Conservation (phyloP, 352 stramenopile genomes). For the Pythium angustatum region DNA sequence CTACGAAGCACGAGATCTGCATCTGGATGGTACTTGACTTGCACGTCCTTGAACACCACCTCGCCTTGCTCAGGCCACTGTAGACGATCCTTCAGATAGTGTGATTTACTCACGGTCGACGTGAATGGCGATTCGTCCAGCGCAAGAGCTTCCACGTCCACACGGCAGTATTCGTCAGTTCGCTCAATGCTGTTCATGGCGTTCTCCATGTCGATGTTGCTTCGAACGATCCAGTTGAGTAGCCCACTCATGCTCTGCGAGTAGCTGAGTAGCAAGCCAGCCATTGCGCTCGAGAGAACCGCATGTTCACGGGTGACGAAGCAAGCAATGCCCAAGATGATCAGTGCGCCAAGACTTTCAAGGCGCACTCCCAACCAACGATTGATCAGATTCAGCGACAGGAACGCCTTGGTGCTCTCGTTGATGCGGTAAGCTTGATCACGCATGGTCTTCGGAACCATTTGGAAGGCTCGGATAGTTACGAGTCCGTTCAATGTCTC, state of each 20-base stretch:
- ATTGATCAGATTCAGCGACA: constrained; percentile 90
- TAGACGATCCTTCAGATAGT: constrained; percentile 39
- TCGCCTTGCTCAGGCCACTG: constrained; percentile 60
- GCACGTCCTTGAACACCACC: constrained; percentile 74
- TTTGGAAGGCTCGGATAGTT: constrained; percentile 70
- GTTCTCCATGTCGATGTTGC: constrained; percentile 93
- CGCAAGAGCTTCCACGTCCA: constrained; percentile 41
- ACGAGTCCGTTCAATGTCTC: constrained; percentile 85
- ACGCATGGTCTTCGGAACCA: constrained; percentile 39
- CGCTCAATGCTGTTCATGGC: constrained; percentile 94
- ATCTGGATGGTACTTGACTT: constrained; percentile 53
- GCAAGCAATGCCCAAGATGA: constrained; percentile 89
- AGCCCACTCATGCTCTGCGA: constrained; percentile 89
- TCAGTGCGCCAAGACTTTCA: constrained; percentile 79
- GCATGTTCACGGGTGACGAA: constrained; percentile 74
- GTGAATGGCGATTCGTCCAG: constrained; percentile 17
- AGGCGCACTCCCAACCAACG: constrained; percentile 96
- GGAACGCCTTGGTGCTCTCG: constrained; percentile 85
- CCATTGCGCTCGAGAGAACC: constrained; percentile 71
- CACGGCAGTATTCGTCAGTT: constrained; percentile 49
- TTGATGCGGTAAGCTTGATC: constrained; percentile 53
- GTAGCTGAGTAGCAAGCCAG: constrained; percentile 94
- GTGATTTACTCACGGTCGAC: constrained; percentile 12
- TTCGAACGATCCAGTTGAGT: constrained; percentile 96
- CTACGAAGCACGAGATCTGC: constrained; percentile 44